Percentiles rank a stretch among this genome's conserved stretches.
These are phyloP conservation scores for Mycena sanguinolenta DNA, from an alignment of 768 basidiomycete species.

Conservation along the genomic window DNA sequence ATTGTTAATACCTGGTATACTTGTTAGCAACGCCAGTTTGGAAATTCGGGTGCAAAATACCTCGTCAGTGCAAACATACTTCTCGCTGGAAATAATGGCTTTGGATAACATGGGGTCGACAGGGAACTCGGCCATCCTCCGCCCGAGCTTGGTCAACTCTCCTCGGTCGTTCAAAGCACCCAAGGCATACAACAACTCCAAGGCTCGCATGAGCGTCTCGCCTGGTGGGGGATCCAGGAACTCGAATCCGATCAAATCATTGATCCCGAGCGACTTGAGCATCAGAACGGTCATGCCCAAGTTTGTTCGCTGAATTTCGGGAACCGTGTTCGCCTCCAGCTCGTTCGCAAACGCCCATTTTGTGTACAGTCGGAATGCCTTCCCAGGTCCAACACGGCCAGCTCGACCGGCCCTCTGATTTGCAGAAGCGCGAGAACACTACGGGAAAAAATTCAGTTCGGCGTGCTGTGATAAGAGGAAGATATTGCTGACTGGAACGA, in stretches of 20 bases:
- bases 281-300: conserved; percentile 94
- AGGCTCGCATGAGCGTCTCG: conserved; percentile 95
- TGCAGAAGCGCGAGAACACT: conserved; percentile 98
- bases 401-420: conserved; percentile 98
- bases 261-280: conserved; percentile 97
- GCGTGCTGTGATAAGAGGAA: not conserved
- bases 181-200: conserved; percentile 94
- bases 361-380: conserved; percentile 98
- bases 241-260: conserved; percentile 97
- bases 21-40: not conserved
- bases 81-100: conserved; percentile 95
- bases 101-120: conserved; percentile 99
- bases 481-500: conserved; percentile 83
- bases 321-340: conserved; percentile 95
- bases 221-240: conserved; percentile 99
- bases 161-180: conserved; percentile 97
- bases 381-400: conserved; percentile 97
- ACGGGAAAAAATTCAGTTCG: conserved; percentile 2
- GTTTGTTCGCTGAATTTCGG: conserved; percentile 99
- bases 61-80: conserved; percentile 96
- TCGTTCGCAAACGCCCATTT: conserved; percentile 99
- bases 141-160: conserved; percentile 96
- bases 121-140: conserved; percentile 98
- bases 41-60: conserved; percentile 54
- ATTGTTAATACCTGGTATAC: conserved; percentile 93